A percentile compares a stretch with the other conserved stretches of the same genome.
Evolutionary conservation across 805 yeast species (phyloP).

Genomic region (Lipomyces sp.): DNA sequence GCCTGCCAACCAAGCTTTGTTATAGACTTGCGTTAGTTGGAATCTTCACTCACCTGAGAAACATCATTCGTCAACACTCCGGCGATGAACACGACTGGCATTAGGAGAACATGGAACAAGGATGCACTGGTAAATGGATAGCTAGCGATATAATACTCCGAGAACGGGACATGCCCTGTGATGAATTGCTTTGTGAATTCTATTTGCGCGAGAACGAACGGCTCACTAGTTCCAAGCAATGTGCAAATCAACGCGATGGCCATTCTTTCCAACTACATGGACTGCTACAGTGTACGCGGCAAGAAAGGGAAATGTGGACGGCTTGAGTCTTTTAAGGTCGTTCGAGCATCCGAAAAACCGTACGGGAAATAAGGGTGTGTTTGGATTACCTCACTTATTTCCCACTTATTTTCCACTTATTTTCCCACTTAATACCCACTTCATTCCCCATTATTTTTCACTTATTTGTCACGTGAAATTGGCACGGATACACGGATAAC

Average conservation of each 20-base stretch:
- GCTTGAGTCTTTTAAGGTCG: background rate
- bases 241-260: constrained; percentile 1
- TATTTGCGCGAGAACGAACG: constrained; percentile 11
- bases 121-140: constrained; percentile 30
- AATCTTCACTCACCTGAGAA: constrained; percentile 25
- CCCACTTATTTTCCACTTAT: too few species aligned
- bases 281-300: too few species aligned
- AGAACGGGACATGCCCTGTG: constrained; percentile 11
- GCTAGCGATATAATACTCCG: constrained; percentile 13
- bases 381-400: too few species aligned
- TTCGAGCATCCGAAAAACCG: too few species aligned
- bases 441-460: background rate
- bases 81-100: constrained; percentile 16
- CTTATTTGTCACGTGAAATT: background rate
- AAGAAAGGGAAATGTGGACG: background rate
- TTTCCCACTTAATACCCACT: background rate
- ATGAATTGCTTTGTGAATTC: constrained; percentile 5
- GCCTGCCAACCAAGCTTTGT: too few species aligned
- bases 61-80: constrained; percentile 24
- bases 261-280: background rate
- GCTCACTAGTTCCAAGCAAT: constrained; percentile 11
- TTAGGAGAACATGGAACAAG: constrained; percentile 18
- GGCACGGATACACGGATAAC: too few species aligned
- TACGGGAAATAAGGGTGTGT: too few species aligned
- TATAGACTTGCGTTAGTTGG: background rate